Conservation (phyloP, 164 flowering plant species). For the Brasenia schreberi region DNA sequence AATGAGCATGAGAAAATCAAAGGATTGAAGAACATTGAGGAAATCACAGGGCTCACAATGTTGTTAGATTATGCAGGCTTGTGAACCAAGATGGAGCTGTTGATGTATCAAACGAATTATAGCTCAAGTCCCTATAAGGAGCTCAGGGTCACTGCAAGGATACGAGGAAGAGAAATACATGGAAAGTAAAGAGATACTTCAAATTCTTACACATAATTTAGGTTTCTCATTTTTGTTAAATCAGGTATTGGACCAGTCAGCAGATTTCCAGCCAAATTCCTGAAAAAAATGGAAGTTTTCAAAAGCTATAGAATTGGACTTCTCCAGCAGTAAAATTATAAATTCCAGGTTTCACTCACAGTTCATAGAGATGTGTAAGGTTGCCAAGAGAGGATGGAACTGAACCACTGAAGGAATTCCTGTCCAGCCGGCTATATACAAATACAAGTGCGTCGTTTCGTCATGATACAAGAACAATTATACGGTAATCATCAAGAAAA, state of each 20-base stretch:
- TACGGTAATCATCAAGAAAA: too few species aligned
- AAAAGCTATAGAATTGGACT: neutral
- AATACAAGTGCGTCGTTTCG: too few species aligned
- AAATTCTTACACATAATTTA: constrained; percentile 65
- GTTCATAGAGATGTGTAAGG: constrained; percentile 23
- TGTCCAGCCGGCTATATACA: constrained; percentile 66
- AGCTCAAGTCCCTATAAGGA: constrained; percentile 71
- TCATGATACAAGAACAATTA: too few species aligned
- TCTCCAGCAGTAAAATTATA: neutral
- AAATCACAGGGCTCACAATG: constrained; percentile 43
- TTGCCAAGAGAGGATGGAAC: constrained; percentile 52
- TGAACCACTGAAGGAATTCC: constrained; percentile 43
- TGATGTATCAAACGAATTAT: constrained; percentile 56
- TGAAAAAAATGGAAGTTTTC: constrained; percentile 12
- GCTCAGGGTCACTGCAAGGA: neutral
- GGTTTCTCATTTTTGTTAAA: constrained; percentile 44
- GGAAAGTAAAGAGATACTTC: neutral
- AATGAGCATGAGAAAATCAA: constrained; percentile 10
- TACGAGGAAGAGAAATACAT: constrained; percentile 1
- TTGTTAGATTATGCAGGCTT: constrained; percentile 57
- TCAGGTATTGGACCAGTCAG: constrained; percentile 59
- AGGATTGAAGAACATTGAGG: constrained; percentile 1
- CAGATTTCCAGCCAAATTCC: constrained; percentile 68
- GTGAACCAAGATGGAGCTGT: constrained; percentile 82
- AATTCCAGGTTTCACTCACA: constrained; percentile 30